These are phyloP conservation scores for Beauveria bassiana DNA, from an alignment of 2,329 filamentous ascomycete genomes.

Conservation along the genomic window DNA sequence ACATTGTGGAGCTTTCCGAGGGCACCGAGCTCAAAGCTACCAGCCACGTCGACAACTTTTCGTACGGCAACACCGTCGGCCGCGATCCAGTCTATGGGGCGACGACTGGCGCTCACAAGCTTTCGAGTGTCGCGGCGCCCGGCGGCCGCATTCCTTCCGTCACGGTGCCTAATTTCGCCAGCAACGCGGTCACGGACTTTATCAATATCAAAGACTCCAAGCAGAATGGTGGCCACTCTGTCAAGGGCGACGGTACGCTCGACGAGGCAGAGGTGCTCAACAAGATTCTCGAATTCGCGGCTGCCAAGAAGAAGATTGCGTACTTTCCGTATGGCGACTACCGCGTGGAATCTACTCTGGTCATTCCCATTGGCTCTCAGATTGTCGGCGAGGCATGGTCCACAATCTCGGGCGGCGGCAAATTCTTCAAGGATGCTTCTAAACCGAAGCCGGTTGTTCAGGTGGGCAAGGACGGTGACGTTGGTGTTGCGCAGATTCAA, in stretches of 20 bases:
- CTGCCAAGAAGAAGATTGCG: conserved; percentile 21
- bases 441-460: conserved; percentile 35
- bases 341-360: conserved; percentile 20
- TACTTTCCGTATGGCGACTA: conserved; percentile 25
- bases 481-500: conserved; percentile 40
- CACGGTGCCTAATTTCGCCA: conserved; percentile 32
- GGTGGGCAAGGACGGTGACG: conserved; percentile 29
- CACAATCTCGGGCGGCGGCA: conserved; percentile 39
- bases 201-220: conserved; percentile 31
- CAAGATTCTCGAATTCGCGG: conserved; percentile 28
- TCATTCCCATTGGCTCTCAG: conserved; percentile 32
- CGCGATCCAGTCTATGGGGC: conserved; percentile 30
- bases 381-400: conserved; percentile 51
- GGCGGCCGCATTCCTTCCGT: conserved; percentile 28
- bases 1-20: conserved; percentile 26
- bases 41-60: conserved; percentile 30
- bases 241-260: conserved; percentile 29
- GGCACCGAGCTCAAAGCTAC: conserved; percentile 23
- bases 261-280: conserved; percentile 33
- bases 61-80: conserved; percentile 34
- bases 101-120: conserved; percentile 21
- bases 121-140: conserved; percentile 28
- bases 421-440: conserved; percentile 33
- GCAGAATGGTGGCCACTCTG: conserved; percentile 21
- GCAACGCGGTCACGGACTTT: conserved; percentile 21